phyloP scores from a whole-genome alignment of 331 rosid species.

The Rhamnella rubrinervis region DNA sequence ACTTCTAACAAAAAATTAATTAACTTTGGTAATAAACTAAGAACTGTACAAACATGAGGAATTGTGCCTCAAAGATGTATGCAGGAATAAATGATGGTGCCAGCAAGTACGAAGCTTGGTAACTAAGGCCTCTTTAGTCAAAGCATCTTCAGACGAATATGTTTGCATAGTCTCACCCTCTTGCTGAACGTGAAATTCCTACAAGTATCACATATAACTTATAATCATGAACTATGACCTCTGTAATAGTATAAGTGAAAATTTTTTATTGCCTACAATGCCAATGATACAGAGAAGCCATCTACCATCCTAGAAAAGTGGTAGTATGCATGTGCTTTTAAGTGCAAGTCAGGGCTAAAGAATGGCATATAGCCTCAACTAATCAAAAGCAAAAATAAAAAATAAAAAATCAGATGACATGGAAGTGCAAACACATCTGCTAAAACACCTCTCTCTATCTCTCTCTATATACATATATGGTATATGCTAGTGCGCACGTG shows the following conservation, averaged over 20 bases:
- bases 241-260: neutral
- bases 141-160: slow-evolving; percentile 70
- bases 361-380: neutral
- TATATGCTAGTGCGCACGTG: too few species aligned
- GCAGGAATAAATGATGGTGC: slow-evolving; percentile 81
- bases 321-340: neutral
- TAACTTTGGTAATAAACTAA: neutral
- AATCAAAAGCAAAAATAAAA: slow-evolving; percentile 2
- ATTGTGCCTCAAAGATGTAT: slow-evolving; percentile 64
- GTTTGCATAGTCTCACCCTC: slow-evolving; percentile 99
- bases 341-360: too few species aligned
- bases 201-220: slow-evolving; percentile 13
- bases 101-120: slow-evolving; percentile 89
- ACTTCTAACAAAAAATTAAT: neutral
- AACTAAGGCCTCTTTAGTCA: slow-evolving; percentile 91
- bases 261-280: neutral
- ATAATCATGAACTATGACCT: slow-evolving; percentile 3
- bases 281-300: neutral
- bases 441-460: too few species aligned
- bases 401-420: neutral
- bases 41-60: slow-evolving; percentile 57
- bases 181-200: slow-evolving; percentile 90
- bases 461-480: too few species aligned
- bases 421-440: too few species aligned
- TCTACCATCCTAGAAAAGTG: neutral